phyloP scores from a whole-genome alignment of 116 monocot genomes.

The Iris pallida region DNA sequence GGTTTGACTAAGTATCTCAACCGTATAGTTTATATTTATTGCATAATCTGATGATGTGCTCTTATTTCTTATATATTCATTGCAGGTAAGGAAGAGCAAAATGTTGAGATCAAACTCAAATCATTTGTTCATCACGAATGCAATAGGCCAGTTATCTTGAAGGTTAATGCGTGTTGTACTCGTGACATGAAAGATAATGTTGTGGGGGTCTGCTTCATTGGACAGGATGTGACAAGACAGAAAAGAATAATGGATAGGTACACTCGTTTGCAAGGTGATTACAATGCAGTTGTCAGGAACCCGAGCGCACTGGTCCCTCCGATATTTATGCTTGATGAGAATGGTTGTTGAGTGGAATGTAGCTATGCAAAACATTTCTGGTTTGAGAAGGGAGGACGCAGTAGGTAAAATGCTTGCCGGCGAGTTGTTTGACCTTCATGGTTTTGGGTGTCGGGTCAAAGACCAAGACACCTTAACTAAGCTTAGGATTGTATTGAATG shows the following conservation, averaged over 20 bases:
- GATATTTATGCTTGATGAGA: constrained; percentile 69
- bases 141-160: constrained; percentile 45
- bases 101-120: constrained; percentile 74
- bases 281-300: constrained; percentile 48
- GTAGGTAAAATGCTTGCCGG: constrained; percentile 64
- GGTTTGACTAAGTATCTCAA: too few species aligned
- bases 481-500: constrained; percentile 57
- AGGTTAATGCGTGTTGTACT: constrained; percentile 65
- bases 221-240: constrained; percentile 73
- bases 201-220: constrained; percentile 71
- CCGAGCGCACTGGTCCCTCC: constrained; percentile 71
- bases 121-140: constrained; percentile 32
- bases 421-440: constrained; percentile 61
- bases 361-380: constrained; percentile 70
- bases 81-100: constrained; percentile 71
- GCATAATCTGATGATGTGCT: constrained; percentile 1
- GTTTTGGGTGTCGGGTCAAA: constrained; percentile 61
- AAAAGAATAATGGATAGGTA: constrained; percentile 72
- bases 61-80: constrained; percentile 4
- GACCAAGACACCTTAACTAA: constrained; percentile 57
- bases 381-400: constrained; percentile 57
- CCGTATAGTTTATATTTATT: not conserved
- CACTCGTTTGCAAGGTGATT: constrained; percentile 71
- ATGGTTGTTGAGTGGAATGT: constrained; percentile 79
- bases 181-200: constrained; percentile 48